Conservation (phyloP, 2,329 filamentous ascomycete species). For the Cryphonectria naterciae region DNA sequence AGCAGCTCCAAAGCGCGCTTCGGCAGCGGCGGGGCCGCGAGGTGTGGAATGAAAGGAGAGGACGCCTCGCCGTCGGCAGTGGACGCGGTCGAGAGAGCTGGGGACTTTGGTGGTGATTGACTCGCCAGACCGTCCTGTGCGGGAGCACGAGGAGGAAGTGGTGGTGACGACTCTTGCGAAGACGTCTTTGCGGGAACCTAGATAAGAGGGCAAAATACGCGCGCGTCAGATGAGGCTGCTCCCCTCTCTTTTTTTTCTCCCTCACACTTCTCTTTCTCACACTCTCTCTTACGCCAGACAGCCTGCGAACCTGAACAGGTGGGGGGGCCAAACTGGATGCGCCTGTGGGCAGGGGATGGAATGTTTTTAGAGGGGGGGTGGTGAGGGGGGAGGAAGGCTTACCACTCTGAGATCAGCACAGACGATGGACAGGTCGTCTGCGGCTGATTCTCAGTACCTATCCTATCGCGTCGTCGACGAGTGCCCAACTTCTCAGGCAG, state of each 20-base stretch:
- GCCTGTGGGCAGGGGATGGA: conserved; percentile 9
- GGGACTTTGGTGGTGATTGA: conserved; percentile 50
- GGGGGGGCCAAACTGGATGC: conserved; percentile 12
- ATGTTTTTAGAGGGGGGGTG: conserved; percentile 1
- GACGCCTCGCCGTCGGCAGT: conserved; percentile 62
- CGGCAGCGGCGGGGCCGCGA: conserved; percentile 62
- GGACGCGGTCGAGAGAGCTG: conserved; percentile 64
- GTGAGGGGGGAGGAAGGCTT: conserved; percentile 36
- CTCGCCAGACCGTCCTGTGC: conserved; percentile 60
- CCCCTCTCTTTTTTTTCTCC: not conserved
- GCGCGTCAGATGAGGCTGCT: conserved; percentile 18
- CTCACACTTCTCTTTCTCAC: not conserved
- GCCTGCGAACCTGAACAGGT: not conserved
- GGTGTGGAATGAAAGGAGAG: conserved; percentile 62
- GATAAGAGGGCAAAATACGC: conserved; percentile 27
- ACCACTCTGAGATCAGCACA: conserved; percentile 65
- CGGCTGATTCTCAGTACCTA: conserved; percentile 55
- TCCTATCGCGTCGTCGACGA: conserved; percentile 28
- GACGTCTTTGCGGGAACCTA: conserved; percentile 58
- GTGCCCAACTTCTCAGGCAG: conserved; percentile 27
- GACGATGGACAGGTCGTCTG: conserved; percentile 63
- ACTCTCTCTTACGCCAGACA: not conserved
- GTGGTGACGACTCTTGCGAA: conserved; percentile 52
- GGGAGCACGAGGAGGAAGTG: conserved; percentile 61
- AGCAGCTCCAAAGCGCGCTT: conserved; percentile 59